Percentiles rank a stretch among this genome's conserved stretches.
phyloP scores from a whole-genome alignment of 331 rosid species.

The Acacia pycnantha region DNA sequence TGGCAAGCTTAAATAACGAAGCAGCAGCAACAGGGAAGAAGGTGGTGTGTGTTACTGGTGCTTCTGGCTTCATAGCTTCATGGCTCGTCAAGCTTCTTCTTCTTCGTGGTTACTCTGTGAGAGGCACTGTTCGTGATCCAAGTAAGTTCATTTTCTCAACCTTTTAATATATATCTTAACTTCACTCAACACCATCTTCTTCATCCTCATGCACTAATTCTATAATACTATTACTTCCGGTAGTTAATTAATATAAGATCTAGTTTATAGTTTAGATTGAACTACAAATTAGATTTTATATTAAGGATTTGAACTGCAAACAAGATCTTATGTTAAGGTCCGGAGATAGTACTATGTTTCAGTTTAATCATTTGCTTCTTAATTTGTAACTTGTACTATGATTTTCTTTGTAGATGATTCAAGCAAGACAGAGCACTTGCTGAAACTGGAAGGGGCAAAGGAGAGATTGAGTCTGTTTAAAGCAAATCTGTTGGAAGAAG shows the following conservation, averaged over 20 bases:
- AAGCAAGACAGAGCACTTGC: neutral
- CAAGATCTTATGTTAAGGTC: too few relatives aligned
- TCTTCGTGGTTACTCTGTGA: neutral
- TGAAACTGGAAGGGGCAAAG: neutral
- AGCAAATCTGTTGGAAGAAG: constrained; percentile 5
- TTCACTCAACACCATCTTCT: neutral
- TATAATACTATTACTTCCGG: neutral
- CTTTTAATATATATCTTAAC: too few relatives aligned
- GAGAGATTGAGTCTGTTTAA: neutral
- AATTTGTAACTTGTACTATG: too few relatives aligned
- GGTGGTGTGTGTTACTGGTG: constrained; percentile 8
- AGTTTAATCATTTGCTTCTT: too few relatives aligned
- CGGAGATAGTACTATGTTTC: too few relatives aligned
- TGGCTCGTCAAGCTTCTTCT: neutral
- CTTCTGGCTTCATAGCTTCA: constrained; percentile 10
- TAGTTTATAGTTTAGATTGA: too few relatives aligned
- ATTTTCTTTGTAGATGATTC: neutral
- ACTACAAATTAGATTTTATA: too few relatives aligned
- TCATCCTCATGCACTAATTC: neutral
- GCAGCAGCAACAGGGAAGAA: neutral
- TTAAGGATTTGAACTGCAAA: too few relatives aligned
- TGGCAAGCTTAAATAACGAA: neutral
- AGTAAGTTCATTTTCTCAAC: neutral
- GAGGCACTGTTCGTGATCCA: neutral
- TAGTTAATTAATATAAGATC: too few relatives aligned